Conservation (phyloP, 192 early-diverging fungal species). For the Coemansia sp. region DNA sequence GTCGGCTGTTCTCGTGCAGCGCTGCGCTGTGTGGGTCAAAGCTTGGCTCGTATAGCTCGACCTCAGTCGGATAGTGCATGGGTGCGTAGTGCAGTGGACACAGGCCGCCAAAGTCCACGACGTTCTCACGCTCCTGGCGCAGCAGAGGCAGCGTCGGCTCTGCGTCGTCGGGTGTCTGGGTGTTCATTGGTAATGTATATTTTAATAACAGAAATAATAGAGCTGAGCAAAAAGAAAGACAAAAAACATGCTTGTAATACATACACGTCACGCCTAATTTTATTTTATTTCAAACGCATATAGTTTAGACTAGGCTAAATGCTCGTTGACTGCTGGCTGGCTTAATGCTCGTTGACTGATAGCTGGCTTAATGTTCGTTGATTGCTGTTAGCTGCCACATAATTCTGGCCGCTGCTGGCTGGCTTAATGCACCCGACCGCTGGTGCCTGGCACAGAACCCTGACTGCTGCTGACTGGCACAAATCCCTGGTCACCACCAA, state of each 20-base stretch:
- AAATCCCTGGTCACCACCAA: background rate
- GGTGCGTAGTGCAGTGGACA: slow-evolving; percentile 33
- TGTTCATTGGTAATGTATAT: background rate
- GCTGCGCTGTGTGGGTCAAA: background rate
- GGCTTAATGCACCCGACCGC: too few species aligned
- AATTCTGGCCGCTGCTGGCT: too few species aligned
- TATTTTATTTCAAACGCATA: too few species aligned
- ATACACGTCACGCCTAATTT: too few species aligned
- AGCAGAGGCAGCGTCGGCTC: slow-evolving; percentile 11
- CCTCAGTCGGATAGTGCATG: slow-evolving; percentile 49
- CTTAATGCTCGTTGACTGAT: too few species aligned
- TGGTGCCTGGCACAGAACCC: background rate
- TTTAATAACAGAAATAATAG: background rate
- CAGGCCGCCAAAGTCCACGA: slow-evolving; percentile 34
- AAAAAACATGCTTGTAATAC: background rate
- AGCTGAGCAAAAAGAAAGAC: background rate
- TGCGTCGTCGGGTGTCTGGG: background rate
- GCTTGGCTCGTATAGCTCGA: slow-evolving; percentile 45
- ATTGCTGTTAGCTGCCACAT: too few species aligned
- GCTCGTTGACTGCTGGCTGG: too few species aligned
- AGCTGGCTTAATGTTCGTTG: too few species aligned
- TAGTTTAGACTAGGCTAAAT: too few species aligned
- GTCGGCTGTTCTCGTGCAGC: background rate
- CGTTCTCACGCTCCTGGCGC: slow-evolving; percentile 15
- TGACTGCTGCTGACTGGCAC: background rate